phyloP scores from a whole-genome alignment of 2,329 filamentous ascomycete species.

The Pseudopithomyces chartarum region DNA sequence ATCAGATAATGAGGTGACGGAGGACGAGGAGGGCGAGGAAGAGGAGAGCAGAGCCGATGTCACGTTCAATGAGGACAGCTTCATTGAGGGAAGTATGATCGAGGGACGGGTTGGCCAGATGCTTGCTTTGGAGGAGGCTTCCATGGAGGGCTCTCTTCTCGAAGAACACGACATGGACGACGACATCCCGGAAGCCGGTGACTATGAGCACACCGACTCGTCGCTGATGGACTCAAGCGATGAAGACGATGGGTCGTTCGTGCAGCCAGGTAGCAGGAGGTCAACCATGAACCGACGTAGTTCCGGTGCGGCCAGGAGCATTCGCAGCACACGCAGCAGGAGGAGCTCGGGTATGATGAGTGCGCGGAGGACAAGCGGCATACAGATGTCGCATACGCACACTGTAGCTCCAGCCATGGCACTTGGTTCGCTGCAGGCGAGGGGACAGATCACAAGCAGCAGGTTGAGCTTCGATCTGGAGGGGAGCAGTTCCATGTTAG shows the following conservation, averaged over 20 bases:
- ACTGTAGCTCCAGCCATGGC: slow-evolving; percentile 1
- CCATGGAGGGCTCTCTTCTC: slow-evolving; percentile 52
- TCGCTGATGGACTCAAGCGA: slow-evolving; percentile 51
- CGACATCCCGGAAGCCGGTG: slow-evolving; percentile 58
- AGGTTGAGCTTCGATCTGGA: slow-evolving; percentile 40
- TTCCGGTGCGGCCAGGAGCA: slow-evolving; percentile 21
- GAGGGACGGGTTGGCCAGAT: slow-evolving; percentile 44
- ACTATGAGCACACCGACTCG: slow-evolving; percentile 61
- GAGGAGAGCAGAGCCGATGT: slow-evolving; percentile 48
- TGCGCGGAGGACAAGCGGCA: slow-evolving; percentile 10
- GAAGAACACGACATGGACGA: slow-evolving; percentile 57
- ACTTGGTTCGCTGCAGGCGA: background rate
- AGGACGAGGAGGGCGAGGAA: slow-evolving; percentile 30
- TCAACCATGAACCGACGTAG: slow-evolving; percentile 24
- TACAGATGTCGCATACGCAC: slow-evolving; percentile 7
- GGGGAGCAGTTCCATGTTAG: slow-evolving; percentile 43
- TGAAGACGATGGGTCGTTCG: slow-evolving; percentile 28
- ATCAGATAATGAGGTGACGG: slow-evolving; percentile 37
- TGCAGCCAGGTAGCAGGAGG: slow-evolving; percentile 23
- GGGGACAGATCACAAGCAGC: slow-evolving; percentile 11
- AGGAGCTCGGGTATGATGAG: slow-evolving; percentile 14
- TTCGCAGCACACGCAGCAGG: slow-evolving; percentile 15
- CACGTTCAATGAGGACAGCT: slow-evolving; percentile 55
- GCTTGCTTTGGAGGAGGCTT: slow-evolving; percentile 52
- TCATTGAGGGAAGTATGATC: slow-evolving; percentile 53